These are phyloP conservation scores for Monosporascus sp. DNA, from an alignment of 2,329 filamentous ascomycete genomes.

Conservation along the genomic window DNA sequence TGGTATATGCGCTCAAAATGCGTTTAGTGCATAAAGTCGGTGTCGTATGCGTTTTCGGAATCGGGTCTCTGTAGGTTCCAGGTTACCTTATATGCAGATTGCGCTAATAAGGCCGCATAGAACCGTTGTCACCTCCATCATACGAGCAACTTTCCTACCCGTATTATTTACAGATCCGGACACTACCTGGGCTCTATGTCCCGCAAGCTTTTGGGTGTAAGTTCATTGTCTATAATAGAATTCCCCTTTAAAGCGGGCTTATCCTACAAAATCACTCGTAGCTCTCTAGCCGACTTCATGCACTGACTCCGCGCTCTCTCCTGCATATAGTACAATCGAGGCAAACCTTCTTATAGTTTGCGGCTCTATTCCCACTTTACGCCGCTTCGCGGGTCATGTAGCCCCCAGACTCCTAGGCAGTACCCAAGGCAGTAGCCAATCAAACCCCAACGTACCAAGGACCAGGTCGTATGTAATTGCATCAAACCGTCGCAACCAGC, in stretches of 20 bases:
- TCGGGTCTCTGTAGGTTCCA: conserved; percentile 29
- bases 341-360: conserved; percentile 24
- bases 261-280: no score
- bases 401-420: conserved; percentile 10
- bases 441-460: neutral
- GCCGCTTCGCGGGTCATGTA: conserved; percentile 18
- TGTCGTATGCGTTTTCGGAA: conserved; percentile 30
- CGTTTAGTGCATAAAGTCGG: conserved; percentile 33
- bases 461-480: neutral
- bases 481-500: neutral
- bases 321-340: conserved; percentile 17
- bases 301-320: no score
- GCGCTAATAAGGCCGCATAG: neutral
- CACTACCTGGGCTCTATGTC: conserved; percentile 1
- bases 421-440: neutral
- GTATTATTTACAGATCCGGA: conserved; percentile 1
- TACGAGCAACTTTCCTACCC: conserved; percentile 2
- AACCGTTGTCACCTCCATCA: conserved; percentile 5
- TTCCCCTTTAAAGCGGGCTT: no score
- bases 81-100: neutral
- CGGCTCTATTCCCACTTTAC: conserved; percentile 22
- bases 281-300: neutral
- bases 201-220: conserved; percentile 6
- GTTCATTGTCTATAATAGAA: neutral
- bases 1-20: conserved; percentile 31